phyloP scores from a whole-genome alignment of 106 monocot species.

The Chionographis japonica region DNA sequence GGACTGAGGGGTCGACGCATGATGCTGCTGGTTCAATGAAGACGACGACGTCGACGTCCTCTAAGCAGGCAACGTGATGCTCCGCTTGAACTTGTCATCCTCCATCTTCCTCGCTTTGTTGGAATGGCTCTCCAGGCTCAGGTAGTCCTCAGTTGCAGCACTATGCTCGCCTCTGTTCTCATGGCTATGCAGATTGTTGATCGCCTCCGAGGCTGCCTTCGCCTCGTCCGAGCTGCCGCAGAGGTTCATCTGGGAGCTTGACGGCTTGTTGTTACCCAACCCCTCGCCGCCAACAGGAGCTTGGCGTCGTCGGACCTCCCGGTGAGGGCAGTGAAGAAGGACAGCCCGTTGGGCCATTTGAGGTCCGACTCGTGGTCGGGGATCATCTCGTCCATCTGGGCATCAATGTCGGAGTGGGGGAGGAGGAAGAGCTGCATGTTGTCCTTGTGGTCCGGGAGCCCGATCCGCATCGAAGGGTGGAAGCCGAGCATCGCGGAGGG shows the following conservation, averaged over 20 bases:
- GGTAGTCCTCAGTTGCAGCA: conserved; percentile 33
- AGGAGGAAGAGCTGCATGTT: conserved; percentile 30
- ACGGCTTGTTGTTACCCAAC: conserved; percentile 6
- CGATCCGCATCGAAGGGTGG: no score
- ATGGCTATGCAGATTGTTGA: no score
- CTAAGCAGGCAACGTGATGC: conserved; percentile 65
- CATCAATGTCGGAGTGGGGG: not conserved
- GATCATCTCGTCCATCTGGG: conserved; percentile 50
- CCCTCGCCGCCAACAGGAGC: conserved; percentile 49
- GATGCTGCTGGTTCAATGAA: conserved; percentile 7
- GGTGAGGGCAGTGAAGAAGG: conserved; percentile 80
- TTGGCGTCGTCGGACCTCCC: conserved; percentile 70
- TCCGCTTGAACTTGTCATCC: conserved; percentile 60
- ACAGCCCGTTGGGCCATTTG: conserved; percentile 83
- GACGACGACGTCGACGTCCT: conserved; percentile 13
- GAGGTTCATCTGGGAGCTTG: not conserved
- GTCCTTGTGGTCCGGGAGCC: conserved; percentile 15
- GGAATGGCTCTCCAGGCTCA: conserved; percentile 55
- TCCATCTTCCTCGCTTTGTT: conserved; percentile 46
- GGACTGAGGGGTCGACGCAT: not conserved
- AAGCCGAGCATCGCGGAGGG: conserved; percentile 10
- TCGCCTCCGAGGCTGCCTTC: not conserved
- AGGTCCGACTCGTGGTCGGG: conserved; percentile 60
- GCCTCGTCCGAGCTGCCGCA: no score
- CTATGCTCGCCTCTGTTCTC: not conserved